Evolutionary conservation across 2,329 filamentous ascomycete genomes (phyloP), one percentile per base, ranked within the genome.

Genomic region (Lachnellula subtilissima): DNA sequence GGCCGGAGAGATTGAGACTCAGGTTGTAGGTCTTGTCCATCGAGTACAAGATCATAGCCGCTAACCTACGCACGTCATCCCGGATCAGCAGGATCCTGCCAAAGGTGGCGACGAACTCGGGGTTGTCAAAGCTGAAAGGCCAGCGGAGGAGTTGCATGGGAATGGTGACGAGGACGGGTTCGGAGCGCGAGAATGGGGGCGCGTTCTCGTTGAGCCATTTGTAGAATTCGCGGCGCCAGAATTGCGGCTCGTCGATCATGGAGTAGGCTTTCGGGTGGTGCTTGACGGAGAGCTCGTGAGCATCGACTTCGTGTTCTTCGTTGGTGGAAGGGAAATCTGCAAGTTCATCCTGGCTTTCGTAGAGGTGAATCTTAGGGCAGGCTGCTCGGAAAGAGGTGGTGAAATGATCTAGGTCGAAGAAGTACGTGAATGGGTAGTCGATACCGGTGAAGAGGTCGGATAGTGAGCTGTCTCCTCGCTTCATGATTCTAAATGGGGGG

Each of bases 401-500:
- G 64, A 78, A 77, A 60, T 75, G 73, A 5, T 61, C 54, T 48
- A 72, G 70, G 58, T 78, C 74, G 42, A 77, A 77, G 63, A 77
- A 75, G 63, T 76, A 76, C 43, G 62, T 61, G 50, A 78, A 73
- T 0, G 67, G 69, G 17, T 17, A 12, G 23, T 28, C 19, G 9
- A 47, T 49, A 7, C 42, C 42, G 12, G 48, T 49, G 12, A 40
- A 36, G 9, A 47, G 25, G 17, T 55, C 22, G 14, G 42, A 47
- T 17, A 48, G 42, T 4, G 35, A 47, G 45, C 25, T 22, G 7
- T 28, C n/a, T 12, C 45, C 52, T 15, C 45, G 43, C 5, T 37
- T 48, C 32, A 49, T 37, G 22, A 54, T 36, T 37, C 42, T 45
- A 23, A 23, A 12, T 2, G 5, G 5, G 12, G 22, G 9, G 19